Evolutionary conservation across 2,329 filamentous ascomycete genomes (phyloP), one percentile per base, ranked within the genome.

Genomic region (Apiospora arundinis): DNA sequence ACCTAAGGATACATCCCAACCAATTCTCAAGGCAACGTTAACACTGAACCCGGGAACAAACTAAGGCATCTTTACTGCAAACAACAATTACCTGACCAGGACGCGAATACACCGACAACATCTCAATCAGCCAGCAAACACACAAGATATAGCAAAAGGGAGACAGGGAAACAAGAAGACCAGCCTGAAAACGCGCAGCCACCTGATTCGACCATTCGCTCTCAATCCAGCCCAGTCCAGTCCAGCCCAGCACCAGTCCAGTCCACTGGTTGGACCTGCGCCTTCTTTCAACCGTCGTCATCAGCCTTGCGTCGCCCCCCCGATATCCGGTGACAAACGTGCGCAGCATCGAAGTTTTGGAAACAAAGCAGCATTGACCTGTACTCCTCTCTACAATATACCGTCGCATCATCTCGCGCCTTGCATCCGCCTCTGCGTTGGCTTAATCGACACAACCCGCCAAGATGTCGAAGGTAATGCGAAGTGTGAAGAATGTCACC

Each of bases 401-500:
- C 56, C 32, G n/a, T n/a, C 28, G 40, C 56, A 40, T 11, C 37
- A 63, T 18, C 28, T 23, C 56, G 56, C 56, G 32, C 37, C 40
- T 40, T 40, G 21, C 21, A n/a, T 63, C 32, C 56, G 56, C 32
- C 56, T 63, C 56, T 63, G 56, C 56, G 56, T 18, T 23, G 32
- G 56, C 18, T 63, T 63, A 23, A 37, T 25, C 60, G 67, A 63
- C 70, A 42, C 68, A 67, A 71, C 75, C 76, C 79, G 80, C 74
- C 81, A 87, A 80, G 74, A 99, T 99, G 96, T 98, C 95, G 72
- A 97, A 97, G 85, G 95, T 98, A 82, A 94, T 98, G 81, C 91
- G 96, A 84, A 97, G 94, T 82, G 95, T 98, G 80, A 98, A 98
- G 87, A 99, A 98, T 88, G 95, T 99, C 84, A 98, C 96, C 83